A percentile compares a stretch with the other conserved stretches of the same genome.
These are phyloP conservation scores for Aspergillus carbonarius DNA, from an alignment of 2,329 filamentous ascomycete species.

Conservation along the genomic window DNA sequence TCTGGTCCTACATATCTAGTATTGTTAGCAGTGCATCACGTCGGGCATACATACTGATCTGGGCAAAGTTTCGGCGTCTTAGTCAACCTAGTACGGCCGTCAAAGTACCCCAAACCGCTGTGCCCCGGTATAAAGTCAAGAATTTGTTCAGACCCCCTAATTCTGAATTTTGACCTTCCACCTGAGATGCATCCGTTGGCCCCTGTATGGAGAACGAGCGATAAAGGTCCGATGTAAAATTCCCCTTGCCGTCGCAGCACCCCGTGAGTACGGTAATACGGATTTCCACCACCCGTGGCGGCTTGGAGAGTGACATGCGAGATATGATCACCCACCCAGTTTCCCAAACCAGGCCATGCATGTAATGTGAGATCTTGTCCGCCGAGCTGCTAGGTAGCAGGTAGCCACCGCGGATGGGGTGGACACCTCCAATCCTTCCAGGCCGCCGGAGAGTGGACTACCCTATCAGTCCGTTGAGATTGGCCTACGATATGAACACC, in stretches of 20 bases:
- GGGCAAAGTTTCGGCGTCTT: too few species aligned
- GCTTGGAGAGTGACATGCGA: neutral
- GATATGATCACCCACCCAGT: neutral
- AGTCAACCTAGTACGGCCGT: too few species aligned
- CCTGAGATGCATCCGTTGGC: neutral
- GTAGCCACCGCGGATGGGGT: neutral
- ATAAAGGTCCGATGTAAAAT: neutral
- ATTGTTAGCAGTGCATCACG: too few species aligned
- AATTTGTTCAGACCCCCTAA: neutral
- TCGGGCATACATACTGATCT: too few species aligned
- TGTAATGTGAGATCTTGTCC: neutral
- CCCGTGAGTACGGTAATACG: neutral
- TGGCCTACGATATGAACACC: neutral
- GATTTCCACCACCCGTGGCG: neutral
- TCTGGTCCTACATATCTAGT: too few species aligned
- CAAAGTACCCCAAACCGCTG: too few species aligned
- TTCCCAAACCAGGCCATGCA: neutral
- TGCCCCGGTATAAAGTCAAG: too few species aligned
- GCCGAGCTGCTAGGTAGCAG: neutral
- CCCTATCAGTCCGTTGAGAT: neutral
- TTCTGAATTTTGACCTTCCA: neutral
- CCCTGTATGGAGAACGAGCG: neutral
- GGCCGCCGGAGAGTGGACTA: neutral
- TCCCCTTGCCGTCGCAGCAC: neutral
- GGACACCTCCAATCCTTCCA: neutral